Percentiles rank a stretch among this genome's conserved stretches.
phyloP scores from a whole-genome alignment of 2,329 filamentous ascomycete species.

The Dactylellina cionopaga region DNA sequence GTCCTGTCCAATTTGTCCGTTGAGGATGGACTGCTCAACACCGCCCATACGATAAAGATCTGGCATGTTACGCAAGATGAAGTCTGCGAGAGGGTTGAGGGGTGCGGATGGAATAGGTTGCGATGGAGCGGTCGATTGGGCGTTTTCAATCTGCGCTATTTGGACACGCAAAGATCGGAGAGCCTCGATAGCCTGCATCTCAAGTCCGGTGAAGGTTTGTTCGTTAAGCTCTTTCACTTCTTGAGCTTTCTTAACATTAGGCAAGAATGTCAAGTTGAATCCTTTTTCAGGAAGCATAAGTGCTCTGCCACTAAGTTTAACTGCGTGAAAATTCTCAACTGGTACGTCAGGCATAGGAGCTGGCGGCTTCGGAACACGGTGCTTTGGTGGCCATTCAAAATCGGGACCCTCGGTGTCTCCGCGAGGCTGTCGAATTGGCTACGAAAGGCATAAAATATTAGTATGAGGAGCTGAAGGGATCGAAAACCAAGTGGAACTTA shows the following conservation, averaged over 20 bases:
- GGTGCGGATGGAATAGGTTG: background rate
- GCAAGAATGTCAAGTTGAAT: conserved; percentile 24
- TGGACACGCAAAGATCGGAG: conserved; percentile 16
- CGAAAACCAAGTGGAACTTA: conserved; percentile 4
- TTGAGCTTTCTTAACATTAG: conserved; percentile 26
- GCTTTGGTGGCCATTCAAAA: conserved; percentile 40
- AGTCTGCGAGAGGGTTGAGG: conserved; percentile 15
- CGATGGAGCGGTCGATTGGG: background rate
- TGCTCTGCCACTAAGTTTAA: conserved; percentile 26
- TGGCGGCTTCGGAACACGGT: conserved; percentile 11
- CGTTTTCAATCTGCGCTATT: background rate
- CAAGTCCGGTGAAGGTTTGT: conserved; percentile 32
- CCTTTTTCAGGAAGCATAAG: conserved; percentile 26
- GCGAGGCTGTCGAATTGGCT: conserved; percentile 32
- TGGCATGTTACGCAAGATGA: conserved; percentile 41
- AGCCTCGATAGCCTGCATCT: conserved; percentile 42
- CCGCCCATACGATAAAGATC: conserved; percentile 20
- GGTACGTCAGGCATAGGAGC: conserved; percentile 10
- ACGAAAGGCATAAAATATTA: background rate
- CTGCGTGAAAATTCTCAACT: conserved; percentile 5
- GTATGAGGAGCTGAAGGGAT: too few relatives aligned
- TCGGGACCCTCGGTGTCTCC: conserved; percentile 24
- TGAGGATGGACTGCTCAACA: conserved; percentile 28
- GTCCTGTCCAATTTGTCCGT: conserved; percentile 13
- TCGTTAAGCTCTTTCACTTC: conserved; percentile 33